Conservation (phyloP, 2,329 filamentous ascomycete species). For the Colletotrichum musicola region DNA sequence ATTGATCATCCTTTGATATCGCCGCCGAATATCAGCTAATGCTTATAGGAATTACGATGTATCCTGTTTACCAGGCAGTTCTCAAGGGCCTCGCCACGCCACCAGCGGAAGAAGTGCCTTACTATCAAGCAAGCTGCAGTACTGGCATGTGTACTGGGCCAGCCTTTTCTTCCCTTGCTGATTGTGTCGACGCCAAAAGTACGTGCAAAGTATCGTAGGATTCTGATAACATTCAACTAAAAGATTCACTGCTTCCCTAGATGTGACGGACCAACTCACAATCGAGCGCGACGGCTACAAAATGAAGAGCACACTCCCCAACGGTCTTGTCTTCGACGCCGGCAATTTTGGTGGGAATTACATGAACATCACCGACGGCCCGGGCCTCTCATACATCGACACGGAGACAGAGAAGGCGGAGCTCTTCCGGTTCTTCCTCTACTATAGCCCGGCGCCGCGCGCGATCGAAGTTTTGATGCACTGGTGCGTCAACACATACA, state of each 20-base stretch:
- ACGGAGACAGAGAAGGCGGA: background rate
- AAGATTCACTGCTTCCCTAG: background rate
- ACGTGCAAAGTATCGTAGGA: background rate
- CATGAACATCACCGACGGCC: background rate
- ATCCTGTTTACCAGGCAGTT: slow-evolving; percentile 3
- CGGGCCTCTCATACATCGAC: background rate
- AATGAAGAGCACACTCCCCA: background rate
- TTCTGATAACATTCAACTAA: too few relatives aligned
- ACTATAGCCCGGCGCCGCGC: background rate
- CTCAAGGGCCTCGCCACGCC: slow-evolving; percentile 4
- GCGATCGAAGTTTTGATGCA: slow-evolving; percentile 15
- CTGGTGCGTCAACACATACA: slow-evolving; percentile 20
- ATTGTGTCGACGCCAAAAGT: slow-evolving; percentile 19
- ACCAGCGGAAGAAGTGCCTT: background rate
- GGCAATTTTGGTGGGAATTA: background rate
- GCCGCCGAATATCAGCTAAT: too few relatives aligned
- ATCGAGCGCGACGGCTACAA: background rate
- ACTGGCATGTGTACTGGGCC: slow-evolving; percentile 20
- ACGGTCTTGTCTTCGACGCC: background rate
- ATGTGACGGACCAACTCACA: background rate
- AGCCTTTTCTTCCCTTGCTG: slow-evolving; percentile 12
- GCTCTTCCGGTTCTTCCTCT: slow-evolving; percentile 13
- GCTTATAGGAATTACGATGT: slow-evolving; percentile 3
- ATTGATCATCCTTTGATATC: too few relatives aligned
- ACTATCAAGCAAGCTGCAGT: slow-evolving; percentile 14